These are phyloP conservation scores for Rosa rugosa DNA, from an alignment of 306 rosid genomes.

Conservation along the genomic window DNA sequence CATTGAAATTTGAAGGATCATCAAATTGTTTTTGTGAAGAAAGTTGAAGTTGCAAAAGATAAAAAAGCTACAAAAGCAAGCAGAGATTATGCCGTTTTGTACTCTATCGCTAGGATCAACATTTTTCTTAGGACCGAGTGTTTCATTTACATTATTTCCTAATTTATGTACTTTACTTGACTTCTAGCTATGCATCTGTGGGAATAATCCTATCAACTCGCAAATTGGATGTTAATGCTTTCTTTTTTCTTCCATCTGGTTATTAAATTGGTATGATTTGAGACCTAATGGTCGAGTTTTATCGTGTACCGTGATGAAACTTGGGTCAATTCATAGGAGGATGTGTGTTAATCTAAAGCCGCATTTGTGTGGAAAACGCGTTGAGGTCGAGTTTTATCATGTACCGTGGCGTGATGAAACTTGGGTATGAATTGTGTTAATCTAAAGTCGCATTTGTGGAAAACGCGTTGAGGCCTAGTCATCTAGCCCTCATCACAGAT, in stretches of 20 bases:
- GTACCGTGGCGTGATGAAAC: too few relatives aligned
- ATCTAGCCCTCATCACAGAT: not conserved
- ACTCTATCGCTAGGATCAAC: slow-evolving; percentile 6
- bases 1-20: slow-evolving; percentile 28
- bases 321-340: not conserved
- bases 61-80: slow-evolving; percentile 16
- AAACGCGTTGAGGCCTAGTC: not conserved
- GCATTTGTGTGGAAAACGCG: not conserved
- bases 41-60: slow-evolving; percentile 10
- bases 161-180: slow-evolving; percentile 1
- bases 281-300: not conserved
- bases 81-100: slow-evolving; percentile 13
- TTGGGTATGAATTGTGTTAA: too few relatives aligned
- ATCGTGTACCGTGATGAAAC: not conserved
- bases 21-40: slow-evolving; percentile 2
- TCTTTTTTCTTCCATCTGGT: not conserved
- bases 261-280: not conserved
- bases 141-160: slow-evolving; percentile 8
- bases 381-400: not conserved
- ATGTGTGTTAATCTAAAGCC: not conserved
- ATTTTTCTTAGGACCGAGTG: slow-evolving; percentile 7
- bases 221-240: not conserved
- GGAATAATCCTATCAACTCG: not conserved
- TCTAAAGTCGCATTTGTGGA: too few relatives aligned
- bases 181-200: not conserved